Percentiles rank a stretch among this genome's conserved stretches.
Conservation (phyloP, 2,329 filamentous ascomycete genomes). For the Monosporascus sp. region DNA sequence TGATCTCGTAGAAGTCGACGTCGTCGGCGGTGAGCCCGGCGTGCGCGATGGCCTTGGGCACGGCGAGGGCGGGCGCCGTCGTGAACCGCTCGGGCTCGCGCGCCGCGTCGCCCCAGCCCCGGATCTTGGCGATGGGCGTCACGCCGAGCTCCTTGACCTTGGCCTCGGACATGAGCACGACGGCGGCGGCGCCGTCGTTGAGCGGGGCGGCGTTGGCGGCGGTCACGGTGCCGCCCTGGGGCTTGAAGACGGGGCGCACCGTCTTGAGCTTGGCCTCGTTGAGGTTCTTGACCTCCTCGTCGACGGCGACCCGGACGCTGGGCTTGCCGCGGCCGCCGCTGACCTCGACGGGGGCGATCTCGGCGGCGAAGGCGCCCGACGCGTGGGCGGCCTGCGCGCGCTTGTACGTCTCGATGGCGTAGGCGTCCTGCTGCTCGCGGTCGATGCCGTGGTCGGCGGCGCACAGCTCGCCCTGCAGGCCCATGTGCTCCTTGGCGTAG, state of each 20-base stretch:
- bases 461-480: slow-evolving; percentile 87
- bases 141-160: slow-evolving; percentile 89
- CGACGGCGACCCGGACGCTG: slow-evolving; percentile 68
- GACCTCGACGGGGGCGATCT: slow-evolving; percentile 88
- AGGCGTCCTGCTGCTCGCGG: slow-evolving; percentile 86
- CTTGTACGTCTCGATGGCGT: slow-evolving; percentile 84
- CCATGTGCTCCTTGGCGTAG: slow-evolving; percentile 97
- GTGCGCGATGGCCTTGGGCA: slow-evolving; percentile 96
- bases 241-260: slow-evolving; percentile 78
- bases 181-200: slow-evolving; percentile 87
- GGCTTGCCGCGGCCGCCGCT: slow-evolving; percentile 89
- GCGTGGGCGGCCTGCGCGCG: slow-evolving; percentile 73
- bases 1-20: slow-evolving; percentile 96
- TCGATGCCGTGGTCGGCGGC: slow-evolving; percentile 74
- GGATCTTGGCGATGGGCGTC: slow-evolving; percentile 92
- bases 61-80: slow-evolving; percentile 84
- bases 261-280: slow-evolving; percentile 77
- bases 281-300: slow-evolving; percentile 95
- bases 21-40: slow-evolving; percentile 72
- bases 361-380: slow-evolving; percentile 71
- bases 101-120: slow-evolving; percentile 93
- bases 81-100: slow-evolving; percentile 94
- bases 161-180: slow-evolving; percentile 89
- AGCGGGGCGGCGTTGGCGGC: slow-evolving; percentile 95
- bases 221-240: slow-evolving; percentile 82